Conservation (phyloP, 164 flowering plant genomes). For the Macadamia integrifolia region DNA sequence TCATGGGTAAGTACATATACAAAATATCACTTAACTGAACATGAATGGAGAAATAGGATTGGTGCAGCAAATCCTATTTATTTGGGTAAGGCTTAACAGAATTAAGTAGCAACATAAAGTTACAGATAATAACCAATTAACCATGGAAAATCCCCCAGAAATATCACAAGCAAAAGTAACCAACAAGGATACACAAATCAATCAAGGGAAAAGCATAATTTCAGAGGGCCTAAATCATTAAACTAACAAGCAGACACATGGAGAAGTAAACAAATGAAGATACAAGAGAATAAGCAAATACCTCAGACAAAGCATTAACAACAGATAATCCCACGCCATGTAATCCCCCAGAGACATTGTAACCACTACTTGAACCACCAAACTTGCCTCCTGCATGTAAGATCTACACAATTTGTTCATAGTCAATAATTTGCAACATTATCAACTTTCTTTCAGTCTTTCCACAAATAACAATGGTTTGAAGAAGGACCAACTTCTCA, state of each 20-base stretch:
- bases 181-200: background rate
- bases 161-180: too few relatives aligned
- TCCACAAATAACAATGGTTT: background rate
- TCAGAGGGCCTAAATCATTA: background rate
- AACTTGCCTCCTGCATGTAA: slow-evolving; percentile 99
- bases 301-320: slow-evolving; percentile 99
- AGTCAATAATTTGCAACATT: background rate
- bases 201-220: background rate
- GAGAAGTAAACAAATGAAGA: background rate
- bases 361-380: slow-evolving; percentile 96
- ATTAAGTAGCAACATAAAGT: too few relatives aligned
- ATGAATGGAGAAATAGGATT: too few relatives aligned
- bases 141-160: too few relatives aligned
- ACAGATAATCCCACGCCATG: slow-evolving; percentile 99
- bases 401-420: slow-evolving; percentile 48
- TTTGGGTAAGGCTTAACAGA: too few relatives aligned
- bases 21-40: too few relatives aligned
- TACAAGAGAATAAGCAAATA: slow-evolving; percentile 14
- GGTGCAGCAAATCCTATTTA: too few relatives aligned
- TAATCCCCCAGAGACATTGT: slow-evolving; percentile 91
- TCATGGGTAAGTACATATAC: too few relatives aligned
- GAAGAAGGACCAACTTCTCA: background rate
- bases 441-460: background rate
- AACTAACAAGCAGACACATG: background rate
- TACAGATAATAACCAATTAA: too few relatives aligned